Conservation (phyloP, 768 basidiomycete species). For the Dacryopinax spathularia region DNA sequence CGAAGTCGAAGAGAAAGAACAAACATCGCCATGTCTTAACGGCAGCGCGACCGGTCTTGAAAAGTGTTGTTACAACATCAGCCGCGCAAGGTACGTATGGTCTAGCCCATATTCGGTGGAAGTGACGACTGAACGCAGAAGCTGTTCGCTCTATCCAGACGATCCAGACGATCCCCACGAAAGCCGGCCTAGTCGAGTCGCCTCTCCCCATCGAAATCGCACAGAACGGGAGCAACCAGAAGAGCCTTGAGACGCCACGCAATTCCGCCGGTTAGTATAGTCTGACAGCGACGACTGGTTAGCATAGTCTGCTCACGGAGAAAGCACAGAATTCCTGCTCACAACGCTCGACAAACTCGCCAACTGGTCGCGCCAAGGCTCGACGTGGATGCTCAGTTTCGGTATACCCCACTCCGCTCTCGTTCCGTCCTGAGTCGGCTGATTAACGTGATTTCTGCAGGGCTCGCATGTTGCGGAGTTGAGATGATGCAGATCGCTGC, state of each 20-base stretch:
- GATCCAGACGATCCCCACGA: no score
- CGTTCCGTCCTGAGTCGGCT: background rate
- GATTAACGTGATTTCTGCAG: constrained; percentile 25
- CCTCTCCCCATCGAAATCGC: constrained; percentile 43
- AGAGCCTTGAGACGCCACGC: constrained; percentile 70
- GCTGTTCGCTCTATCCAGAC: no score
- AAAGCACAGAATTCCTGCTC: constrained; percentile 74
- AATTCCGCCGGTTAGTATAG: constrained; percentile 66
- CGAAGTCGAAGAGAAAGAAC: no score
- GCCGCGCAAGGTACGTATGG: no score
- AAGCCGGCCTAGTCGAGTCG: no score
- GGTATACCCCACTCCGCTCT: no score
- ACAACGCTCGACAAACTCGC: constrained; percentile 91
- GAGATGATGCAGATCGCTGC: constrained; percentile 99
- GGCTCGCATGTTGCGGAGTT: constrained; percentile 96
- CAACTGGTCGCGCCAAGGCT: constrained; percentile 95
- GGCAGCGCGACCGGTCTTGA: no score
- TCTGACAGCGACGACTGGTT: background rate
- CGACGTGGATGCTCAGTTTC: constrained; percentile 99
- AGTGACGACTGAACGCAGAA: no score
- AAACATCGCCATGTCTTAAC: no score
- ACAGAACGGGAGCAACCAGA: constrained; percentile 65
- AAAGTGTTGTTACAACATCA: no score
- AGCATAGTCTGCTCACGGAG: background rate
- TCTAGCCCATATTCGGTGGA: no score